These are phyloP conservation scores for Periconia sp. DNA, from an alignment of 2,329 filamentous ascomycete species.

Conservation along the genomic window DNA sequence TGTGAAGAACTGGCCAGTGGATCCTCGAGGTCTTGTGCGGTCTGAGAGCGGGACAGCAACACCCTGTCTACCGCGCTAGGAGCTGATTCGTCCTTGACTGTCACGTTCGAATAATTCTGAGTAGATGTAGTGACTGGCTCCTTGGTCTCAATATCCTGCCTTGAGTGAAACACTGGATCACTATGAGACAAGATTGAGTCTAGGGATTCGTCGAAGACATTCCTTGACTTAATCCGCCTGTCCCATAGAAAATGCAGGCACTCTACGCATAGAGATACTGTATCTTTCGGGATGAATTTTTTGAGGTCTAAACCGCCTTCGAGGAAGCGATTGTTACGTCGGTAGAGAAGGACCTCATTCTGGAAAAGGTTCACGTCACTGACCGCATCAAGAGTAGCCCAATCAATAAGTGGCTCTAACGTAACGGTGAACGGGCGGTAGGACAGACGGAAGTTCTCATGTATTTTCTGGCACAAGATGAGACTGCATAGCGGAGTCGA, in stretches of 20 bases:
- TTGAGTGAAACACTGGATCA: too few species aligned
- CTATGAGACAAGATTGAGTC: too few species aligned
- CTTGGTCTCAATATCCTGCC: too few species aligned
- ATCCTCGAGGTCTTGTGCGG: too few species aligned
- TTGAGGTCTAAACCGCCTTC: background rate
- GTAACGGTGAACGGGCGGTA: background rate
- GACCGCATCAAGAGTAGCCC: slow-evolving; percentile 7
- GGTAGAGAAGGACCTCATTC: slow-evolving; percentile 8
- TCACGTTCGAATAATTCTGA: too few species aligned
- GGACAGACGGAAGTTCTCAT: background rate
- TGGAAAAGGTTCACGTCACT: background rate
- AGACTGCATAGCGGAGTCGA: background rate
- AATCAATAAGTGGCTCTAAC: slow-evolving; percentile 11
- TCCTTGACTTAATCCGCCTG: slow-evolving; percentile 7
- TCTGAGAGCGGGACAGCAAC: too few species aligned
- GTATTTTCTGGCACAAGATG: slow-evolving; percentile 1
- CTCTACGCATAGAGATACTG: slow-evolving; percentile 9
- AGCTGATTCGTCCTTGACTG: too few species aligned
- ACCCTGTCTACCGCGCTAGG: too few species aligned
- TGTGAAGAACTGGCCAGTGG: too few species aligned
- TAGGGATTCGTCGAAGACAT: slow-evolving; percentile 1
- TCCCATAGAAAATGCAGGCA: slow-evolving; percentile 15
- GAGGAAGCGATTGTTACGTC: slow-evolving; percentile 4
- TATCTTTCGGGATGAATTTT: background rate
- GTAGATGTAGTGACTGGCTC: too few species aligned